Evolutionary conservation across 2,329 filamentous ascomycete species (phyloP), one percentile per base, ranked within the genome.

Genomic region (Clonostachys solani): DNA sequence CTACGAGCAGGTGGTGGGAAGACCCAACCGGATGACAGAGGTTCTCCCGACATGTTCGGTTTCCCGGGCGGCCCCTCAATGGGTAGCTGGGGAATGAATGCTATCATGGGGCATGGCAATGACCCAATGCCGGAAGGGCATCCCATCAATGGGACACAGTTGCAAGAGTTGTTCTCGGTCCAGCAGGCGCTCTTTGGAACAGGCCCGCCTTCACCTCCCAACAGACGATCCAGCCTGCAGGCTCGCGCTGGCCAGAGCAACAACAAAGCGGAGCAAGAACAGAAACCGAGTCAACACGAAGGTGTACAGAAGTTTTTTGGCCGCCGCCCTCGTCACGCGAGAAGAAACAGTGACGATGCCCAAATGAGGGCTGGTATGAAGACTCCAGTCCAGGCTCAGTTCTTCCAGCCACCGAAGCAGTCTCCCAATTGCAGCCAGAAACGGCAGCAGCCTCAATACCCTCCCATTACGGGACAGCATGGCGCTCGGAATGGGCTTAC

Each of bases 31-130:
- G 58, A 60, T 1, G 57, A 54, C 1, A 58, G 62, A 23, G 53
- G 54, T 1, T 79, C 77, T 5, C 78, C 78, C 0, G 78, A 81
- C 48, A 63, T 81, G 2, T 81, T 81, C 49, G 66, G 71, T 16
- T 80, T 82, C 48, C 77, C 78, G 0, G 61, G 60, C 1, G 62
- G 57, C 7, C 57, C 65, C 1, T 48, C 54, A n/a, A 60, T 54
- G 34, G 58, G 59, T 15, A 65, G 67, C 10, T 81, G 78, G 78
- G 67, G 71, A 16, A 65, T 69, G 10, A 66, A 73, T 9, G 66
- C 65, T 23, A 75, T 78, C 60, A 75, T 76, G 52, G 72, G 72
- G 2, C 65, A 43, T 55, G 57, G 42, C 35, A 54, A 53, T 33
- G 52, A 43, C 23, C 23, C 8, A 29, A 29, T 9, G 23, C 8